phyloP scores from a whole-genome alignment of 257 asterid species.

The Catharanthus roseus region DNA sequence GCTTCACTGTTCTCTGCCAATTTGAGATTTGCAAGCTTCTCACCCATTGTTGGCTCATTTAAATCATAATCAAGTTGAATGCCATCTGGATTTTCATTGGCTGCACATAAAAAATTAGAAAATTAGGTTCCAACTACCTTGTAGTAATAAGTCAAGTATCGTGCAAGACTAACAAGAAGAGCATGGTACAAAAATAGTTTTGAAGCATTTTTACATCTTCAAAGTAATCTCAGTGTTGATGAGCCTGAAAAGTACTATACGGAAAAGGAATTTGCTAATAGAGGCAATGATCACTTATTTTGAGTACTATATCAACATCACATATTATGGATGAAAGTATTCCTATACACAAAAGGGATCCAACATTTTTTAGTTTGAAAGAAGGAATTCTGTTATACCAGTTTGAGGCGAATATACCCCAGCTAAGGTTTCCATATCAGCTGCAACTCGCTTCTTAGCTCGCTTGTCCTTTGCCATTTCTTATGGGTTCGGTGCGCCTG shows the following conservation, averaged over 20 bases:
- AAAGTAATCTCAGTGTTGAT: background rate
- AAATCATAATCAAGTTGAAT: constrained; percentile 37
- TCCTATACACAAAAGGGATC: background rate
- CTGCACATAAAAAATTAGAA: constrained; percentile 28
- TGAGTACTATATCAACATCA: background rate
- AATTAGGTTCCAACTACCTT: background rate
- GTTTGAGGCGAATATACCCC: constrained; percentile 1
- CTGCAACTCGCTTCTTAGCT: constrained; percentile 28
- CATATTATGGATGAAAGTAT: background rate
- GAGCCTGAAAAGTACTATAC: background rate
- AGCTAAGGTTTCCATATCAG: constrained; percentile 14
- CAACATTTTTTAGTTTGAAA: background rate
- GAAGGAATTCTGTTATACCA: constrained; percentile 17
- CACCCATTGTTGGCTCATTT: constrained; percentile 91
- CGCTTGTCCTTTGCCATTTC: constrained; percentile 28
- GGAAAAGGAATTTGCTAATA: background rate
- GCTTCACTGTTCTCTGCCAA: constrained; percentile 34
- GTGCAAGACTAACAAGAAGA: background rate
- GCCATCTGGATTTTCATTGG: constrained; percentile 42
- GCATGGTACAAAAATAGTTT: background rate
- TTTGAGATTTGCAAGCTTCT: constrained; percentile 68
- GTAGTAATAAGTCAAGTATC: background rate
- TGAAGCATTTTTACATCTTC: background rate
- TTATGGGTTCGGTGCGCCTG: constrained; percentile 21
- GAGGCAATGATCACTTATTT: background rate